These are phyloP conservation scores for Setaria italica DNA, from an alignment of 202 grass and related monocot genomes.

Conservation along the genomic window DNA sequence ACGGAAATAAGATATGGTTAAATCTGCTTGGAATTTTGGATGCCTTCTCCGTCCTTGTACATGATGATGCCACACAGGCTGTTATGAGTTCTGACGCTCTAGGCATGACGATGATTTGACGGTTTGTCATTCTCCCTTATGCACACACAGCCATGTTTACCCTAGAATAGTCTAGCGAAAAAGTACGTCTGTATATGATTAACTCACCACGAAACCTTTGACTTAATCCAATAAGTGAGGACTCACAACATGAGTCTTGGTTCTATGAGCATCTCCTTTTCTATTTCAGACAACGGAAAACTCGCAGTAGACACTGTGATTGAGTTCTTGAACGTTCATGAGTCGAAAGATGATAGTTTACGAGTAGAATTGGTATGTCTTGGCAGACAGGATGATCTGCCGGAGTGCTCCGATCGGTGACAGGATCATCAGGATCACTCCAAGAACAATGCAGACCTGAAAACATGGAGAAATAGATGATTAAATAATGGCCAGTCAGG, in stretches of 20 bases:
- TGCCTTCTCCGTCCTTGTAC: no score
- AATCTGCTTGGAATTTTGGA: no score
- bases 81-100: no score
- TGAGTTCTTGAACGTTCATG: not conserved
- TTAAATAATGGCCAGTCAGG: not conserved
- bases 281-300: not conserved
- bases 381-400: slow-evolving; percentile 66
- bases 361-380: slow-evolving; percentile 67
- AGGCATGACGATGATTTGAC: no score
- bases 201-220: not conserved
- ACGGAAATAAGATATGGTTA: no score
- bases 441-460: slow-evolving; percentile 83
- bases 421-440: slow-evolving; percentile 67
- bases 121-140: not conserved
- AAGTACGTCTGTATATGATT: not conserved
- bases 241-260: not conserved
- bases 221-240: not conserved
- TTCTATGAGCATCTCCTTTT: not conserved
- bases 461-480: not conserved
- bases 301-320: not conserved
- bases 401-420: slow-evolving; percentile 74
- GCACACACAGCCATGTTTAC: not conserved
- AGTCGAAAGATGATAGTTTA: slow-evolving; percentile 22
- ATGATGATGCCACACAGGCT: no score
- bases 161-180: not conserved